Base-by-base conservation (phyloP, 176 grass and related monocot species). In the Cocos nucifera region DNA sequence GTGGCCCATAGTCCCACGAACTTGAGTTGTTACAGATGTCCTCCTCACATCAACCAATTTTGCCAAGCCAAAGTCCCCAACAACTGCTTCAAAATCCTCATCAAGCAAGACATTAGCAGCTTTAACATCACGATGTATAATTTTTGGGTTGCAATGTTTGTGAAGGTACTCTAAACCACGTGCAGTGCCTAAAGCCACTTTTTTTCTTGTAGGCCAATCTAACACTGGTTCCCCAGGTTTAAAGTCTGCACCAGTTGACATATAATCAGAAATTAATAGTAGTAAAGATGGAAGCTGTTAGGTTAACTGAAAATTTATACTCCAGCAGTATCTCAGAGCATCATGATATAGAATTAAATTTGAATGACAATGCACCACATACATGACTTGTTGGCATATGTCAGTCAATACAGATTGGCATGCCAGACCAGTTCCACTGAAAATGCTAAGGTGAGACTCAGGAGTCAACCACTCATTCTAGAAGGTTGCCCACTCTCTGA, bases 61-160 rank as follows among this genome's bases (percentile, higher is more conserved):
- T 63, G 92, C 92, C 28, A 97, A 61, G 22, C 92, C 92, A 32
- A 97, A 97, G 61, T 97, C 92, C 17, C 92, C 92, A 57, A 97
- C 92, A 60, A 87, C 92, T 0, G 92, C 82, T 68, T 91, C 92
- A 50, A 91, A 91, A 29, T 75, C 81, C 56, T 91, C 92, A 75
- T 97, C 92, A 60, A 97, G 92, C 75, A 97, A 76, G 21, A 97
- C 87, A 28, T 97, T 97, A 19, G 92, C 92, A 65, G 92, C 87
- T 66, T 97, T 97, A 17, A 97, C 92, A 53, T 97, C 92, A 30
- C 92, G 81, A 69, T 97, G 92, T 61, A 97, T 97, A 67, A 97
- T 97, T 64, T 97, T 97, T 22, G 87, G 92, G 54, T 88, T 91
- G 56, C 92, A 97, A 79, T 97, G 92, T 68, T 97, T 87, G 25